Percentiles rank a stretch among this genome's conserved stretches.
Conservation (phyloP, 139 green algal species). For the Mychonastes homosphaera region DNA sequence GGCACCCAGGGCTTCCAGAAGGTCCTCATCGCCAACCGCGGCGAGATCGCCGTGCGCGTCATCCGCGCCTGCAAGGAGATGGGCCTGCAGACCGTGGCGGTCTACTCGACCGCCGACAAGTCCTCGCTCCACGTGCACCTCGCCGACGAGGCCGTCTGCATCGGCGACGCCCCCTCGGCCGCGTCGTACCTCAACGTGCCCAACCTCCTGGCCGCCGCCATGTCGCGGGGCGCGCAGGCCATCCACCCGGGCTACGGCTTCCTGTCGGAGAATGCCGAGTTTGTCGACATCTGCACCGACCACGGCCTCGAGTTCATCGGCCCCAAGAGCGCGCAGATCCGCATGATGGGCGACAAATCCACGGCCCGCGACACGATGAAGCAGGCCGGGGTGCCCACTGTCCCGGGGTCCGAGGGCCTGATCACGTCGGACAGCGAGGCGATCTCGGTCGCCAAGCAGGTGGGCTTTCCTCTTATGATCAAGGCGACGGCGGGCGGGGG, state of each 20-base stretch:
- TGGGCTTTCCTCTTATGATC: slow-evolving; percentile 92
- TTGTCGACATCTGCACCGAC: slow-evolving; percentile 93
- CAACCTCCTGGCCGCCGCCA: slow-evolving; percentile 81
- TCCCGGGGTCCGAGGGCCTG: slow-evolving; percentile 84
- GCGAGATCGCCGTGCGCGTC: slow-evolving; percentile 87
- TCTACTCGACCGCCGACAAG: slow-evolving; percentile 82
- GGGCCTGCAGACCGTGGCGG: slow-evolving; percentile 76
- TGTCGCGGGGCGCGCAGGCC: slow-evolving; percentile 72
- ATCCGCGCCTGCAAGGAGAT: slow-evolving; percentile 90
- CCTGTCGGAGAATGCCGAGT: slow-evolving; percentile 87
- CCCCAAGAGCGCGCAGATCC: slow-evolving; percentile 77
- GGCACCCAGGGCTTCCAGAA: slow-evolving; percentile 43
- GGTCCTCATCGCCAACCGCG: slow-evolving; percentile 84
- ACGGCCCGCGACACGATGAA: slow-evolving; percentile 92
- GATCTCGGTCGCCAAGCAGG: slow-evolving; percentile 31
- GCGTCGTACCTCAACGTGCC: slow-evolving; percentile 92
- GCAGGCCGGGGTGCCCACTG: slow-evolving; percentile 81
- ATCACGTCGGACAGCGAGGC: slow-evolving; percentile 62
- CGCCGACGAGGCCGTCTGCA: slow-evolving; percentile 89
- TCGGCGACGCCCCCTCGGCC: slow-evolving; percentile 67
- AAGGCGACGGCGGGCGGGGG: slow-evolving; percentile 80
- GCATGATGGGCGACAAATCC: slow-evolving; percentile 92
- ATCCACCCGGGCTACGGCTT: slow-evolving; percentile 97
- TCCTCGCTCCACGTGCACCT: slow-evolving; percentile 83
- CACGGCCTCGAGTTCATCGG: slow-evolving; percentile 96